Conservation (phyloP, 768 basidiomycete genomes). For the Boletus fagicola region DNA sequence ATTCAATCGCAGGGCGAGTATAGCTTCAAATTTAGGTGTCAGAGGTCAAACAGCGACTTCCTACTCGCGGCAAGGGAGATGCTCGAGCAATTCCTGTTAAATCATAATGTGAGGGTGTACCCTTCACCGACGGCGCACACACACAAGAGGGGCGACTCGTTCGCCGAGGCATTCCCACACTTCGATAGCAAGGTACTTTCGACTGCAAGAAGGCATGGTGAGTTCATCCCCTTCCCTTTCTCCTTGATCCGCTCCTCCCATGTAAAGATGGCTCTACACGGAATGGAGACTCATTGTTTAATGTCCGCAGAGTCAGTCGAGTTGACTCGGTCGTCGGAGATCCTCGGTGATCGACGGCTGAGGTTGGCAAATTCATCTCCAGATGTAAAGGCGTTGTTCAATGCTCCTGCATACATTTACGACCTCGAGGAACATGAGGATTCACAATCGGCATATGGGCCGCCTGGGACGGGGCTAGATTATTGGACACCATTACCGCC, state of each 20-base stretch:
- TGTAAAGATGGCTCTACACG: background rate
- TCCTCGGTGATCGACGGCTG: slow-evolving; percentile 69
- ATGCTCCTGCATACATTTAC: slow-evolving; percentile 80
- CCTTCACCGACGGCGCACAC: slow-evolving; percentile 75
- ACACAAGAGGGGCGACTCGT: slow-evolving; percentile 87
- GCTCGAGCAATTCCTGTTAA: slow-evolving; percentile 86
- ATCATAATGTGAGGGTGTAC: slow-evolving; percentile 80
- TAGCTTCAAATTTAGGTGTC: slow-evolving; percentile 94
- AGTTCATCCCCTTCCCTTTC: slow-evolving; percentile 14
- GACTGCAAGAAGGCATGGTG: slow-evolving; percentile 66
- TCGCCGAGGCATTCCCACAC: slow-evolving; percentile 93
- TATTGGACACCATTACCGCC: slow-evolving; percentile 78
- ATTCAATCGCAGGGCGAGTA: slow-evolving; percentile 52
- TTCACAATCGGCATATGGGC: slow-evolving; percentile 54
- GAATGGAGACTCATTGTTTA: slow-evolving; percentile 9
- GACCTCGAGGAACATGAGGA: slow-evolving; percentile 74
- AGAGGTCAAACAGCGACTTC: slow-evolving; percentile 93
- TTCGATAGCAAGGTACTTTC: slow-evolving; percentile 94
- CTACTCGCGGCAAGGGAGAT: slow-evolving; percentile 86
- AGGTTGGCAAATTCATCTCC: slow-evolving; percentile 88
- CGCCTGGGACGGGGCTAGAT: slow-evolving; percentile 52
- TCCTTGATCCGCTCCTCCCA: slow-evolving; percentile 30
- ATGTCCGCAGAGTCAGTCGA: slow-evolving; percentile 65
- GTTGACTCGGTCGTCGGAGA: slow-evolving; percentile 58
- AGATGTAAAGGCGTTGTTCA: slow-evolving; percentile 94